These are phyloP conservation scores for Scutellaria minor DNA, from an alignment of 257 asterid genomes.

Conservation along the genomic window DNA sequence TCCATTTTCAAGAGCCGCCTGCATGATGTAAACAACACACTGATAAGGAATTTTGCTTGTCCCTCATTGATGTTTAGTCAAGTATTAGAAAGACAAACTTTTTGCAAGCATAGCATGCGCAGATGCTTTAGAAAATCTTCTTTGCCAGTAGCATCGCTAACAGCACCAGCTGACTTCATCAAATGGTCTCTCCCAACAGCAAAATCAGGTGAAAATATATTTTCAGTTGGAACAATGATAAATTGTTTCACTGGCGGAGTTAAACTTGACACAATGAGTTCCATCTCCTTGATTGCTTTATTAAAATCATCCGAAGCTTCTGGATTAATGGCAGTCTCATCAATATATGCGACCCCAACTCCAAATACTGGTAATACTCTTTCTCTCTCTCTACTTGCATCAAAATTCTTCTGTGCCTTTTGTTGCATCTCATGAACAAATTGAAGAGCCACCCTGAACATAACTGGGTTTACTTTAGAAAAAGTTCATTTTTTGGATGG, in stretches of 20 bases:
- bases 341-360: slow-evolving; percentile 83
- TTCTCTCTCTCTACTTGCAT: slow-evolving; percentile 86
- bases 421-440: slow-evolving; percentile 89
- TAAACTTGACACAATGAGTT: slow-evolving; percentile 44
- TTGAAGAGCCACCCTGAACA: slow-evolving; percentile 91
- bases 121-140: slow-evolving; percentile 70
- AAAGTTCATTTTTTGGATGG: not conserved
- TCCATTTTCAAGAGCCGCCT: slow-evolving; percentile 85
- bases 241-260: slow-evolving; percentile 71
- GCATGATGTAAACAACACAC: slow-evolving; percentile 38
- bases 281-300: slow-evolving; percentile 60
- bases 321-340: slow-evolving; percentile 52
- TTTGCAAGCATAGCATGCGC: slow-evolving; percentile 70
- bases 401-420: slow-evolving; percentile 79
- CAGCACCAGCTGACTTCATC: slow-evolving; percentile 50
- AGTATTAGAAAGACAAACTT: slow-evolving; percentile 53
- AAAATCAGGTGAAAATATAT: slow-evolving; percentile 54
- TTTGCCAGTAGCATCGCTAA: slow-evolving; percentile 75
- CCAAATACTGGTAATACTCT: slow-evolving; percentile 81
- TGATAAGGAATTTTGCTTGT: slow-evolving; percentile 5
- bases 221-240: slow-evolving; percentile 60
- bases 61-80: slow-evolving; percentile 27
- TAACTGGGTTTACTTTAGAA: slow-evolving; percentile 27
- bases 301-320: slow-evolving; percentile 45
- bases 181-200: slow-evolving; percentile 53